Evolutionary conservation across 176 grass and related monocot genomes (phyloP).

Genomic region (Zoysia pacifica): DNA sequence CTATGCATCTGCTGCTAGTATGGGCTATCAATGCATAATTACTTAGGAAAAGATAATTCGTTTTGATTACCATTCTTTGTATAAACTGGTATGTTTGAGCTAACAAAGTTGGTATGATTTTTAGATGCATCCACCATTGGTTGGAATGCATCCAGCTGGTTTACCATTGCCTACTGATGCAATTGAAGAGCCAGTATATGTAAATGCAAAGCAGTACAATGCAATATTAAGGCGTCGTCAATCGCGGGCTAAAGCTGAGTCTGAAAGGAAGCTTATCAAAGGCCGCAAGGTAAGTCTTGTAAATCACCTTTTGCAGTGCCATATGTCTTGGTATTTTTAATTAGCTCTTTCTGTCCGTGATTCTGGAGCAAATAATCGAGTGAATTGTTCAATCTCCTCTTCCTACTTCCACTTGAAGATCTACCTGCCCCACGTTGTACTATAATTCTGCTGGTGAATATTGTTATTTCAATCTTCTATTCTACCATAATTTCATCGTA

Average conservation of each 20-base stretch:
- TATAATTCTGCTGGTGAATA: slow-evolving; percentile 34
- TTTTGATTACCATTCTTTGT: neutral
- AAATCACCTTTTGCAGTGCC: neutral
- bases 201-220: slow-evolving; percentile 85
- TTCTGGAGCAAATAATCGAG: slow-evolving; percentile 41
- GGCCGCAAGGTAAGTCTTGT: slow-evolving; percentile 65
- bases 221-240: slow-evolving; percentile 78
- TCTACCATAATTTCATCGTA: slow-evolving; percentile 32
- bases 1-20: neutral
- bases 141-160: slow-evolving; percentile 65
- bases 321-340: slow-evolving; percentile 19
- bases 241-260: slow-evolving; percentile 85
- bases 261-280: slow-evolving; percentile 77
- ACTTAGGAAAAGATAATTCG: neutral
- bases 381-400: slow-evolving; percentile 40
- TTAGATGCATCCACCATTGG: slow-evolving; percentile 68
- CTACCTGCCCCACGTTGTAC: slow-evolving; percentile 33
- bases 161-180: slow-evolving; percentile 75
- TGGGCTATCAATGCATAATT: neutral
- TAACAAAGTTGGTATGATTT: slow-evolving; percentile 21
- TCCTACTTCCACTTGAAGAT: slow-evolving; percentile 39
- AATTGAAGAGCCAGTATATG: slow-evolving; percentile 85
- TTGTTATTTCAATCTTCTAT: slow-evolving; percentile 25
- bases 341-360: slow-evolving; percentile 40
- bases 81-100: slow-evolving; percentile 6